Evolutionary conservation across 1,284 basidiomycete species (phyloP), one percentile per base, ranked within the genome.

Genomic region (Pholiota adiposa): DNA sequence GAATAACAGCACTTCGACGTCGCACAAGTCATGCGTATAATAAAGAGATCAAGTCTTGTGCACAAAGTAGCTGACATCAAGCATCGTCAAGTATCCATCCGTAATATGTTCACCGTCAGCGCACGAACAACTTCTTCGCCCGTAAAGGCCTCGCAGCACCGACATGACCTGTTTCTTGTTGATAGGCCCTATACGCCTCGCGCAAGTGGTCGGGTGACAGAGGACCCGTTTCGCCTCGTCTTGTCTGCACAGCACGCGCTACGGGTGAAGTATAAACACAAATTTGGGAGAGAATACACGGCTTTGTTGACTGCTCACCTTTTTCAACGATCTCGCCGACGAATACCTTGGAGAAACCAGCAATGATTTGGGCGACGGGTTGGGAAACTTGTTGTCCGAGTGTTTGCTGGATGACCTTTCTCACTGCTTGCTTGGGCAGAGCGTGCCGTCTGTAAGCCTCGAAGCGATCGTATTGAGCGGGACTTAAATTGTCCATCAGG

Each of bases 301-400:
- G 12, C 5, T 33, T 6, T 6, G 31, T 6, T 33, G 12, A 33
- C 12, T 19, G n/a, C 43, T 53, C 56, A 92, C 93, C 93, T 77
- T 90, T 90, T 72, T 96, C 94, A 19, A 96, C 85, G 4, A 96
- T 92, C 73, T 96, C 94, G 1, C 94, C 94, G 8, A 97, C 92
- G 67, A 97, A 97, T 1, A 96, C 93, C 71, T 97, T 97, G 18
- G 85, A 84, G 58, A 96, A 92, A 68, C 94, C 94, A 6, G 93
- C 91, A 0, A 96, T 89, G 34, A 96, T 87, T 68, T 95, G 93
- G 1, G 93, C 89, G 0, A 96, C 90, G 14, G 92, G 91, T 64
- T 90, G 87, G 3, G 92, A 93, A 4, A 93, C 92, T 65, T 93
- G 91, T 59, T 92, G 86, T n/a, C 89, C 89, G 0, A 90, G 79